Base-by-base conservation (phyloP, 495 filamentous ascomycete genomes). In the Daldinia vernicosa region DNA sequence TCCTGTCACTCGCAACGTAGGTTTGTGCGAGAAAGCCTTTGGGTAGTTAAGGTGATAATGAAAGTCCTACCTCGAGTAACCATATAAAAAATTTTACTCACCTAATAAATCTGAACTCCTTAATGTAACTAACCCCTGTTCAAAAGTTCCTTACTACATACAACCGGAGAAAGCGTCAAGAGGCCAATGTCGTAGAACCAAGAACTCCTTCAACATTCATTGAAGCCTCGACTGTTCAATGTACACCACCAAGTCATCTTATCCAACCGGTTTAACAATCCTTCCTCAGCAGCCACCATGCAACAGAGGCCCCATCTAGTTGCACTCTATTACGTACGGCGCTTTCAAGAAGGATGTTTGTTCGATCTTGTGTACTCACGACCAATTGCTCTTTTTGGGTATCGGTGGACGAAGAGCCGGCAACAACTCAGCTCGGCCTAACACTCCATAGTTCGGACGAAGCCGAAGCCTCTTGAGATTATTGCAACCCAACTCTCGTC, bases 251-350 rank as follows among this genome's bases (percentile, higher is more conserved):
- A n/a, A 35, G 28, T 26, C 22, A 40, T 24, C 69, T 22, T 37
- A 7, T 15, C 22, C n/a, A 11, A 57, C 58, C 6, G 51, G 12
- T 28, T 12, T 11, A 27, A 27, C 6, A 32, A 37, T 58, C 55
- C 70, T 55, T 59, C 57, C 37, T 60, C 60, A 65, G 58, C 60
- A 68, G 65, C 70, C 65, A 69, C 60, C 56, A 62, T 72, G 70
- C 70, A 69, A 43, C 14, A 4, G 39, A 33, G 19, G 27, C 27
- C 27, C 37, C 39, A 24, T 61, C 43, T n/a, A 40, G 43, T 52
- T 59, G n/a, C 35, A 47, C 60, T 68, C 27, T 26, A 64, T 68
- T 60, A 65, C 64, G 64, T 61, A 60, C 30, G 47, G 28, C 19
- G 15, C 1, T 40, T 17, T 6, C 17, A 26, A 39, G 57, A 61